Percentiles rank a stretch among this genome's conserved stretches.
phyloP scores from a whole-genome alignment of 768 basidiomycete species.

The Kwoniella pini region DNA sequence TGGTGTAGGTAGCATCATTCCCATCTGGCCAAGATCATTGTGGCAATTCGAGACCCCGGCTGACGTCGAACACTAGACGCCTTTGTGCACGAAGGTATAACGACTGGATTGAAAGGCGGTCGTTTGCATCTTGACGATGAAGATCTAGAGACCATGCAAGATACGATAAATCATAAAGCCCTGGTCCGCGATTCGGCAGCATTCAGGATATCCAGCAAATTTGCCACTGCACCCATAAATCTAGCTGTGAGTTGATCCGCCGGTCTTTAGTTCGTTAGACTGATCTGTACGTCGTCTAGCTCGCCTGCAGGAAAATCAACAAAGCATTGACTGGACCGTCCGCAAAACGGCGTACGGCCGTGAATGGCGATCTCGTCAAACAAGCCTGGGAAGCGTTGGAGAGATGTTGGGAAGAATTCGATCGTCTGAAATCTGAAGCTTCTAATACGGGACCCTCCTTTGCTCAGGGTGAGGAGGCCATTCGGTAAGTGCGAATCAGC shows the following conservation, averaged over 20 bases:
- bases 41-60: neutral
- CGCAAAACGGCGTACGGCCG: conserved; percentile 64
- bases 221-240: conserved; percentile 68
- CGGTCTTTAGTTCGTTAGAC: neutral
- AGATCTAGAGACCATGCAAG: conserved; percentile 73
- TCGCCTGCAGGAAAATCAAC: conserved; percentile 76
- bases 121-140: conserved; percentile 74
- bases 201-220: conserved; percentile 31
- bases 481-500: conserved; percentile 52
- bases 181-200: conserved; percentile 27
- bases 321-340: conserved; percentile 73
- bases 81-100: conserved; percentile 79
- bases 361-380: conserved; percentile 68
- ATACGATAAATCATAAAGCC: conserved; percentile 62
- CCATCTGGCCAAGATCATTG: neutral
- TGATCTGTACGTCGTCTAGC: conserved; percentile 13
- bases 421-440: conserved; percentile 57
- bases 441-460: conserved; percentile 40
- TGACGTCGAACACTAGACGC: conserved; percentile 57
- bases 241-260: conserved; percentile 59
- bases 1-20: conserved; percentile 61
- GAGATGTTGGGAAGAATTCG: conserved; percentile 80
- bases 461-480: conserved; percentile 61
- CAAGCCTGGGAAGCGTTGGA: conserved; percentile 85
- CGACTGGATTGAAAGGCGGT: conserved; percentile 78